These are phyloP conservation scores for Cyberlindnera euphorbiae DNA, from an alignment of 805 yeast species.

Conservation along the genomic window DNA sequence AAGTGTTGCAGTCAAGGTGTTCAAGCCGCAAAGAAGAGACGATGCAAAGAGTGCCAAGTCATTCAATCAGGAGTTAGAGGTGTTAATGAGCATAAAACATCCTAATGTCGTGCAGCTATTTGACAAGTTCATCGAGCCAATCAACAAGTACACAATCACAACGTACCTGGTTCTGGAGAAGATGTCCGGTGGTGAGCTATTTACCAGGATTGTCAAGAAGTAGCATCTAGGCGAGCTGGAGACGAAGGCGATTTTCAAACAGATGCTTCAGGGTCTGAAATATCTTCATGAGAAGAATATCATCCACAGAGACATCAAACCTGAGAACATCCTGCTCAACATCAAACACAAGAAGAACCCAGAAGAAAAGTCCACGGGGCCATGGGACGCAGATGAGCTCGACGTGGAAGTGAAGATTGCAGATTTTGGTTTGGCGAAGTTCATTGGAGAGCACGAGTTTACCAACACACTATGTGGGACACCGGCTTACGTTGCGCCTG, in stretches of 20 bases:
- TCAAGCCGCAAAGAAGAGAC: conserved; percentile 49
- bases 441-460: conserved; percentile 64
- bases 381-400: conserved; percentile 48
- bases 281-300: conserved; percentile 65
- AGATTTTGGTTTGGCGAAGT: conserved; percentile 67
- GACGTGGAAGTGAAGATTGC: conserved; percentile 71
- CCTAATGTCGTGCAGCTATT: conserved; percentile 66
- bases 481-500: conserved; percentile 86
- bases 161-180: conserved; percentile 66
- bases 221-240: conserved; percentile 58
- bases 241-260: conserved; percentile 57
- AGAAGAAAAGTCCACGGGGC: conserved; percentile 29
- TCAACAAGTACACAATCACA: conserved; percentile 37
- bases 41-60: conserved; percentile 35
- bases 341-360: conserved; percentile 40
- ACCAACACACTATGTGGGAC: conserved; percentile 82
- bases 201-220: conserved; percentile 65
- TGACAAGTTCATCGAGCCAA: conserved; percentile 53
- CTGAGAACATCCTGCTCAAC: conserved; percentile 60
- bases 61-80: conserved; percentile 63
- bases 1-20: conserved; percentile 68
- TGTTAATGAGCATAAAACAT: conserved; percentile 60
- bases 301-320: conserved; percentile 76
- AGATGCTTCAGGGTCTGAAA: conserved; percentile 58
- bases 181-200: conserved; percentile 70